Evolutionary conservation across 768 basidiomycete species (phyloP).

Genomic region (Mycena epipterygia): DNA sequence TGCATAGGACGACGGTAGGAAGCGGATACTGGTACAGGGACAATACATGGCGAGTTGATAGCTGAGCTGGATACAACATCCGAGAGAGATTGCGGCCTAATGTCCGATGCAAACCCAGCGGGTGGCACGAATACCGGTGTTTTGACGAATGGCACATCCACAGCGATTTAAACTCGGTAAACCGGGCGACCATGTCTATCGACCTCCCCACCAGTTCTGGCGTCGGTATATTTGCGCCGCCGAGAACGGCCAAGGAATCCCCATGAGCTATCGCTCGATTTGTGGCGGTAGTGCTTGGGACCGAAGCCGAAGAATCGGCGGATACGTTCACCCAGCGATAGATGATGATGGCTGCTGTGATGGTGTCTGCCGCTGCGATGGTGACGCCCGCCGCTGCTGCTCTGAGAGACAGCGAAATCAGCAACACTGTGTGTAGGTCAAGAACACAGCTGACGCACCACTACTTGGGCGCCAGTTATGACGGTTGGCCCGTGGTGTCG

Average conservation of each 20-base stretch:
- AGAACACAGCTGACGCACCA: conserved; percentile 10
- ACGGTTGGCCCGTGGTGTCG: conserved; percentile 36
- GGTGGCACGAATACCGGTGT: background rate
- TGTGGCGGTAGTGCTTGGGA: conserved; percentile 56
- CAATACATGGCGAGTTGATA: too few relatives aligned
- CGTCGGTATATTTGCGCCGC: conserved; percentile 63
- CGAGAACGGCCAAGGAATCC: conserved; percentile 69
- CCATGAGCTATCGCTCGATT: conserved; percentile 62
- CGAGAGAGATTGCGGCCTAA: too few relatives aligned
- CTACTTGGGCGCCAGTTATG: conserved; percentile 24
- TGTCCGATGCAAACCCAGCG: conserved; percentile 5
- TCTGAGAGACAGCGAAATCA: conserved; percentile 40
- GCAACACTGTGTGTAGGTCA: background rate
- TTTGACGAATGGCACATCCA: background rate
- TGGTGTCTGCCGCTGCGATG: conserved; percentile 6
- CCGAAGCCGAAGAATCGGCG: conserved; percentile 69
- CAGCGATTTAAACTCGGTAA: conserved; percentile 55
- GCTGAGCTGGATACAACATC: too few relatives aligned
- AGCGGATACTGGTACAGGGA: background rate
- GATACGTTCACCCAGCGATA: conserved; percentile 60
- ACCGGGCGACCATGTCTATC: conserved; percentile 70
- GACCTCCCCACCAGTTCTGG: conserved; percentile 63
- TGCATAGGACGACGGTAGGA: background rate
- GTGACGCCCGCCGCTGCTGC: conserved; percentile 44
- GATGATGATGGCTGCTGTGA: conserved; percentile 37